Evolutionary conservation across 1,284 basidiomycete species (phyloP), one percentile per base, ranked within the genome.

Genomic region (Cryptococcus sp.): DNA sequence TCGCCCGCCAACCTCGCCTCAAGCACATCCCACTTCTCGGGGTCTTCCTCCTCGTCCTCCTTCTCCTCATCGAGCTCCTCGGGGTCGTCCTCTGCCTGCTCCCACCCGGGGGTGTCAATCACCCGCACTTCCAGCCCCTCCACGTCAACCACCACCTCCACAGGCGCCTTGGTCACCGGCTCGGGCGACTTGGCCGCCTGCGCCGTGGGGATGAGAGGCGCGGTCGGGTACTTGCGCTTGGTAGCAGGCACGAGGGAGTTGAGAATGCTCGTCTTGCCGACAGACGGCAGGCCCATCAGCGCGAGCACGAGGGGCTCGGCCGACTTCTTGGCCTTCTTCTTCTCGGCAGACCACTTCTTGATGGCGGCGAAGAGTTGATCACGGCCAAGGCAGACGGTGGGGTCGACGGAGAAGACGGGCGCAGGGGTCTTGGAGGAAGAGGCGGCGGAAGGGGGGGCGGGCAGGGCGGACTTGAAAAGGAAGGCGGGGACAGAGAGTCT

Each of bases 91-190:
- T 73, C 72, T 23, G 69, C 78, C 80, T 85, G 87, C 47, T 83
- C 80, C 56, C 90, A 77, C n/a, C 91, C 91, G 24, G 91, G 91
- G 0, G 89, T 93, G 75, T 94, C 91, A 66, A 92, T 85, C 55
- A 92, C 67, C 33, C 81, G 81, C 59, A 91, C 78, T 50, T 76
- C 72, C 58, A 78, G 79, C 2, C 64, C 79, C 62, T 59, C 64
- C 13, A 72, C 51, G 20, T 67, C 51, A n/a, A 77, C 50, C 48
- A 85, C 80, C 64, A 88, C 84, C 67, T 87, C 86, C 6, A 87
- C 82, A 24, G 83, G 79, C 16, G 80, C 79, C 16, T 87, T 89
- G 0, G 90, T 93, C 4, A 84, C 87, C 1, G 86, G 85, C 16
- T 82, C 81, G 39, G 81, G 81, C 21, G 77, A 65, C 37, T 77